Conservation (phyloP, 78 protist species). For the Dictyostelium discoideum region DNA sequence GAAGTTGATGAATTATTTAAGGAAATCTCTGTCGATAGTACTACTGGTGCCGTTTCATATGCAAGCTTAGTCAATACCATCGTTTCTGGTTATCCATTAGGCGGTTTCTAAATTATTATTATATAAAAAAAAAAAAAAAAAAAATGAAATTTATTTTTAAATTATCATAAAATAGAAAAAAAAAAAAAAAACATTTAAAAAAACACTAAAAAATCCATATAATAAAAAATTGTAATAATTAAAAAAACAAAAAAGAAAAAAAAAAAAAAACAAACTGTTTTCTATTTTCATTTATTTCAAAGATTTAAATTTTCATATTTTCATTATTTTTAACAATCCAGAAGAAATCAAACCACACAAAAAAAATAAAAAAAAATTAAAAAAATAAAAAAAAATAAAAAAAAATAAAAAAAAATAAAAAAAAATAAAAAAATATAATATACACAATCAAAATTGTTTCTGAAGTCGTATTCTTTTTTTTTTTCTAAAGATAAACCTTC, state of each 20-base stretch:
- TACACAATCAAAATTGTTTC: neutral
- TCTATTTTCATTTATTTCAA: neutral
- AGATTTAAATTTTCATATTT: no score
- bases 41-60: slow-evolving; percentile 38
- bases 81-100: slow-evolving; percentile 54
- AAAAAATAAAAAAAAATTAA: neutral
- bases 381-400: neutral
- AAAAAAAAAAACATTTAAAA: neutral
- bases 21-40: slow-evolving; percentile 26
- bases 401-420: neutral
- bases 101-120: neutral
- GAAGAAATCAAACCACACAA: neutral
- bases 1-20: slow-evolving; percentile 73
- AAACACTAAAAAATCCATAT: neutral
- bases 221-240: neutral
- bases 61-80: slow-evolving; percentile 24
- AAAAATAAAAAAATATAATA: neutral
- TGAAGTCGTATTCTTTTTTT: neutral
- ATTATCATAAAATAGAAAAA: neutral
- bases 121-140: neutral
- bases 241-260: neutral
- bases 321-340: neutral
- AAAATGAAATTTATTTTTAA: neutral
- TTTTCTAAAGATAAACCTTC: neutral
- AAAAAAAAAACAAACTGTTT: neutral